Evolutionary conservation across 73 alveolate genomes (phyloP), one percentile per base, ranked within the genome.

Genomic region (Vitrella brassicaformis): DNA sequence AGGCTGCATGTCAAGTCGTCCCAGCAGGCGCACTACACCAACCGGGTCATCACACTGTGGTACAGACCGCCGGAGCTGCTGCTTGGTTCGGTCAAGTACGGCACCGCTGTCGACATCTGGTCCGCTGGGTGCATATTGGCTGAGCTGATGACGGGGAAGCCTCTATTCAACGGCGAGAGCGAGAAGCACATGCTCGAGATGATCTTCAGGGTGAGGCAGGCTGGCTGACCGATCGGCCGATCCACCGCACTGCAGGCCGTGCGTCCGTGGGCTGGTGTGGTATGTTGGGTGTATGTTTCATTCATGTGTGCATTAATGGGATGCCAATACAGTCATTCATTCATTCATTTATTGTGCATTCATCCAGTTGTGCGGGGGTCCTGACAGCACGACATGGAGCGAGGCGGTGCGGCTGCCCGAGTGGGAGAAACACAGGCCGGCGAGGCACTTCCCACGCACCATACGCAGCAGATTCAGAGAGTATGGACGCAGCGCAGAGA

Each of bases 11-110:
- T 8, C 69, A 4, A n/a, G 1, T 18, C 26, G 30, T 56, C 28
- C 26, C 27, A n/a, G 7, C 29, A 1, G 18, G 10, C 30, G 26
- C 26, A 8, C 69, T 56, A 56, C 69, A 22, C 69, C 26, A 18
- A 56, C 30, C 1, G 87, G 86, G 98, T 93, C 0, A 95, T 89
- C 27, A 93, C 98, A 22, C 79, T 93, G 72, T 95, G 98, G 95
- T 95, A 95, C 86, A 78, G 98, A 39, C 95, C 98, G 25, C 97
- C 97, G 19, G 98, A 91, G 74, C 89, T 91, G 69, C 86, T 93
- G 31, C 85, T 93, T 26, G 97, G 96, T 0, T 77, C 74, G 18
- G 85, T 80, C 27, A 86, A 92, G 71, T 93, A 95, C 85, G 91
- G 92, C 29, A 81, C 86, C 39, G 87, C 92, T 31, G 27, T 84